Evolutionary conservation across 129 eudicot species (phyloP), one percentile per base, ranked within the genome.

Genomic region (Cynara cardunculus): DNA sequence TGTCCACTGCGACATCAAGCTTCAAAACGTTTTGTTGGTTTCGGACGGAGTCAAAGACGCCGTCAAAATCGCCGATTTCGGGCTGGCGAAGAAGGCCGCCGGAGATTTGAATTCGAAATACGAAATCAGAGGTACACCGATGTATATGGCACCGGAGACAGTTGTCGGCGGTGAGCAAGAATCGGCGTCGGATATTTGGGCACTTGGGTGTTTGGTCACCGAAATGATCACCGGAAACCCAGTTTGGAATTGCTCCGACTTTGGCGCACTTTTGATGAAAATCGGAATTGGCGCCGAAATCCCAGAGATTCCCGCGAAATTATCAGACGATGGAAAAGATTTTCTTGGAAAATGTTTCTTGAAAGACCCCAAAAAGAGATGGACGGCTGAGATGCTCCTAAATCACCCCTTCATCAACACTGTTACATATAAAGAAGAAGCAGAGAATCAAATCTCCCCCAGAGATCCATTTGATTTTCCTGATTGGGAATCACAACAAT

Each of bases 341-440:
- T 95, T 95, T 49, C 67, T 95, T 2, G 80, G 46, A 2, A 89
- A 87, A 39, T 95, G 99, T 78, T 95, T 95, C 27, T 62, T 84
- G 22, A 92, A 84, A 80, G 89, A 92, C 59, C 97, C 99, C 7
- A 82, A 69, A 26, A 14, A 74, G 44, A 90, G 99, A 85, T 95
- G 99, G 99, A 95, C 99, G 89, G 97, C 97, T 70, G 93, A 87
- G 93, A 92, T 92, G 99, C 94, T 95, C 18, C 39, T 90, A 39
- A 35, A 87, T 31, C 99, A 95, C 27, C 93, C 94, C 0, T 95
- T 92, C 24, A 25, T 92, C 5, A 59, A 62, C 56, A 32, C 73
- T 27, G 81, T 79, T 25, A 1, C 86, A 35, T 75, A 65, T 12
- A 76, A 79, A 22, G 67, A 78, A 56, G 69, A 22, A 53, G 28